Percentiles rank a stretch among this genome's conserved stretches.
Evolutionary conservation across 1,139 yeast species (phyloP).

Genomic region (Blastobotrys indianensis): DNA sequence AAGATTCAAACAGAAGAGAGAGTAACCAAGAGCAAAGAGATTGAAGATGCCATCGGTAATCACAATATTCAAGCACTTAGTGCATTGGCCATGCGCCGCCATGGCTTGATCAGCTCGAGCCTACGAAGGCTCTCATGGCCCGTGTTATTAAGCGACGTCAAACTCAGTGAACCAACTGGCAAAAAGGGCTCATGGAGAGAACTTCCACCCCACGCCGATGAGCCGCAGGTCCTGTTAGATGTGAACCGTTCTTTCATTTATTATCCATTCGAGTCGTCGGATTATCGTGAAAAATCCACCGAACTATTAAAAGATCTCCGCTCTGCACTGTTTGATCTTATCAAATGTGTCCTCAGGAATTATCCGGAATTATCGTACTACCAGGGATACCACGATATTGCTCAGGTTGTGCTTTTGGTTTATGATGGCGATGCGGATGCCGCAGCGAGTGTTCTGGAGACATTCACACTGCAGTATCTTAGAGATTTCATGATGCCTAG

Average conservation of each 20-base stretch:
- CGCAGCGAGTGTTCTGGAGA: conserved; percentile 47
- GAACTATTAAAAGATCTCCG: conserved; percentile 34
- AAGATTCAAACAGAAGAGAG: too few relatives aligned
- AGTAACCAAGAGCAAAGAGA: too few relatives aligned
- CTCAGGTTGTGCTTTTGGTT: conserved; percentile 58
- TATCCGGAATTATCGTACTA: conserved; percentile 67
- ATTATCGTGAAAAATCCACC: conserved; percentile 27
- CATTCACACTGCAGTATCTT: conserved; percentile 55
- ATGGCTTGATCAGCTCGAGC: conserved; percentile 44
- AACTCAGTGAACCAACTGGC: not conserved
- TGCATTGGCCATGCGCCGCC: conserved; percentile 39
- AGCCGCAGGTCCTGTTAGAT: conserved; percentile 73
- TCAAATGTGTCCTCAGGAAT: conserved; percentile 51
- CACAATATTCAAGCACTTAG: too few relatives aligned
- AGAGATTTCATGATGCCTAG: conserved; percentile 82
- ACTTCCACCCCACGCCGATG: conserved; percentile 51
- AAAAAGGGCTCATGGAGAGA: not conserved
- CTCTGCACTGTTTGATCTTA: conserved; percentile 31
- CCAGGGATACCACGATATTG: conserved; percentile 91
- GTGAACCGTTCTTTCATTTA: conserved; percentile 60
- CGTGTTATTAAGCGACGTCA: conserved; percentile 3
- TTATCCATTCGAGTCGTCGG: conserved; percentile 12
- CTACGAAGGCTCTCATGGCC: conserved; percentile 32
- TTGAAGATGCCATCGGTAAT: too few relatives aligned
- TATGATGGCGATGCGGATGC: conserved; percentile 35